These are phyloP conservation scores for Dichotomopilus funicola DNA, from an alignment of 2,329 filamentous ascomycete genomes.

Conservation along the genomic window DNA sequence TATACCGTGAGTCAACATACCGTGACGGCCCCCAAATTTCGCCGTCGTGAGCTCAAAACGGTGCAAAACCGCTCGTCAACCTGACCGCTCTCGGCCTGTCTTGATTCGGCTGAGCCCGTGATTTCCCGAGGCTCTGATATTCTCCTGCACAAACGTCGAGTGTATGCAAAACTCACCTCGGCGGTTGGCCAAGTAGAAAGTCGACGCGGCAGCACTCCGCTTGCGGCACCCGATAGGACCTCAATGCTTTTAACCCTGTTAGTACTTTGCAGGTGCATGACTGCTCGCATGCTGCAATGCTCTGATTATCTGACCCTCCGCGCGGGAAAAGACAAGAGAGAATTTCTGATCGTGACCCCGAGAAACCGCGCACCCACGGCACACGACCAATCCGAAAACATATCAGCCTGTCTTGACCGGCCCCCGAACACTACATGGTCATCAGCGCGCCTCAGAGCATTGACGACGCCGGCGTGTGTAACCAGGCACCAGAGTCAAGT, in stretches of 20 bases:
- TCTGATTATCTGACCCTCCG: neutral
- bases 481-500: no score
- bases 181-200: neutral
- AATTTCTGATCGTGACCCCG: no score
- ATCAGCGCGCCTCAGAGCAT: no score
- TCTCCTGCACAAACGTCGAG: neutral
- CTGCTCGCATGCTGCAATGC: slow-evolving; percentile 5
- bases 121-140: neutral
- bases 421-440: no score
- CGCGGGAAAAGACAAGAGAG: neutral
- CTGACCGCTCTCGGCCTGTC: no score
- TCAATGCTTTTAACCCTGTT: neutral
- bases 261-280: neutral
- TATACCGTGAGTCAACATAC: neutral
- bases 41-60: neutral
- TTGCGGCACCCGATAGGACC: neutral
- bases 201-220: neutral
- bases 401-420: no score
- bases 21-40: neutral
- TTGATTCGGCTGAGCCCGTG: no score
- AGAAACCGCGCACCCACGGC: no score
- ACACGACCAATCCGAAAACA: no score
- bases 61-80: no score
- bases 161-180: neutral
- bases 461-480: no score